phyloP scores from a whole-genome alignment of 768 basidiomycete genomes.

The Lactarius quietus region DNA sequence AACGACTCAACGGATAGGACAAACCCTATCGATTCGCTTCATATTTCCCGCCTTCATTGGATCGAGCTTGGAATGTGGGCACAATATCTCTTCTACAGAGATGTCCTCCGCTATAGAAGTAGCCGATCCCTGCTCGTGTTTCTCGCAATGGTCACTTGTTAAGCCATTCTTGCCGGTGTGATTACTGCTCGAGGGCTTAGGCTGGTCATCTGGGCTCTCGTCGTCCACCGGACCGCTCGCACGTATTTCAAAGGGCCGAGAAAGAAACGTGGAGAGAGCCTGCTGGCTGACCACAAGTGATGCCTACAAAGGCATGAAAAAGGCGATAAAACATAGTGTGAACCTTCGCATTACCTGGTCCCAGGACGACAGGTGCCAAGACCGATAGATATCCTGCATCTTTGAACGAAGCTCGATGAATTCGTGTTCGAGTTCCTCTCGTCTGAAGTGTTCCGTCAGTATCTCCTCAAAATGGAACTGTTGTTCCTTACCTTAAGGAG shows the following conservation, averaged over 20 bases:
- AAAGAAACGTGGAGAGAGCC: conserved; percentile 48
- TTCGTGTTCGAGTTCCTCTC: conserved; percentile 37
- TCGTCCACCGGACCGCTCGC: background rate
- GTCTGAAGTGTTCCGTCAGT: conserved; percentile 35
- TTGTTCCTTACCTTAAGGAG: conserved; percentile 41
- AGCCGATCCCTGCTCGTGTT: background rate
- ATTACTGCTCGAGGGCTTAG: background rate
- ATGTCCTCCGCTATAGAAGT: conserved; percentile 39
- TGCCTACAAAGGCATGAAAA: conserved; percentile 37
- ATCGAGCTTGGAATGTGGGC: conserved; percentile 59
- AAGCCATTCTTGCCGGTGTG: conserved; percentile 8
- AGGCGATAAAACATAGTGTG: background rate
- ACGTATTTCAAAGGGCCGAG: conserved; percentile 13
- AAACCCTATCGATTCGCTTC: conserved; percentile 63
- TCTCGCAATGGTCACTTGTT: background rate
- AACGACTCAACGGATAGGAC: conserved; percentile 19
- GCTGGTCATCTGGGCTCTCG: background rate
- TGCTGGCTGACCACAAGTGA: conserved; percentile 57
- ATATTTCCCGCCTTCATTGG: conserved; percentile 56
- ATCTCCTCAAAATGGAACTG: background rate
- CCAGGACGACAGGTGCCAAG: conserved; percentile 52
- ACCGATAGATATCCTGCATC: conserved; percentile 57
- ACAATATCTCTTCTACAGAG: conserved; percentile 49
- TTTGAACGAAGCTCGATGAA: conserved; percentile 52
- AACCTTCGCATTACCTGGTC: conserved; percentile 42